Conservation (phyloP, 352 stramenopile species). For the Pythium dissimile region DNA sequence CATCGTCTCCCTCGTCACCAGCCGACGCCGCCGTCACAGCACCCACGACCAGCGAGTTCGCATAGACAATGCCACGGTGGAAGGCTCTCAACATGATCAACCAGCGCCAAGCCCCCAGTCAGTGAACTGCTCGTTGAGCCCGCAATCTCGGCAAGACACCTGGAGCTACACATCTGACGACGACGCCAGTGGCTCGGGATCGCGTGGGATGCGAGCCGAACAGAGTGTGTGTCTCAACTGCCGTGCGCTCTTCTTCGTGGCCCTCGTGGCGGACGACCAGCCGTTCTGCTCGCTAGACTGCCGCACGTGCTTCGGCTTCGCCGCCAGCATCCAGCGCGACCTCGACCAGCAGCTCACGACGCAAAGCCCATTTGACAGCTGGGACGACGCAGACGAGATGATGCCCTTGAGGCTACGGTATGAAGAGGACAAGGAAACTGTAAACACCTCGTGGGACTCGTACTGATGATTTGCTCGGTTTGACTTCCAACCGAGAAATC, state of each 20-base stretch:
- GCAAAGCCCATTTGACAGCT: background rate
- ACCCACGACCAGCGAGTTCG: background rate
- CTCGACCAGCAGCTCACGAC: background rate
- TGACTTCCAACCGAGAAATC: too few relatives aligned
- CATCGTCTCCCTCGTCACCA: background rate
- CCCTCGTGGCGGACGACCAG: background rate
- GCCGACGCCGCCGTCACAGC: background rate
- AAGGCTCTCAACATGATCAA: too few relatives aligned
- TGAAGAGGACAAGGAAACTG: background rate
- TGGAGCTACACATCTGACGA: background rate
- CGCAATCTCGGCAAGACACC: too few relatives aligned
- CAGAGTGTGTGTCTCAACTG: conserved; percentile 9
- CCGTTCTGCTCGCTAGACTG: conserved; percentile 15
- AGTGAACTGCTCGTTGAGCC: too few relatives aligned
- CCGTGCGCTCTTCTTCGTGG: conserved; percentile 5
- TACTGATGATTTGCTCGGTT: background rate
- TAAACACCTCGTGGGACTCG: background rate
- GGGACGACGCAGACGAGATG: too few relatives aligned
- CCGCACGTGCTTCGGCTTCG: conserved; percentile 1
- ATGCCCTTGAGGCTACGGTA: background rate
- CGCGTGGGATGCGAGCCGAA: background rate
- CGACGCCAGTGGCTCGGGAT: background rate
- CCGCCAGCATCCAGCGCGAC: background rate
- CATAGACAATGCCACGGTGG: too few relatives aligned
- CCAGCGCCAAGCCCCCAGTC: too few relatives aligned